Conservation (phyloP, 306 rosid genomes). For the Datisca glomerata region DNA sequence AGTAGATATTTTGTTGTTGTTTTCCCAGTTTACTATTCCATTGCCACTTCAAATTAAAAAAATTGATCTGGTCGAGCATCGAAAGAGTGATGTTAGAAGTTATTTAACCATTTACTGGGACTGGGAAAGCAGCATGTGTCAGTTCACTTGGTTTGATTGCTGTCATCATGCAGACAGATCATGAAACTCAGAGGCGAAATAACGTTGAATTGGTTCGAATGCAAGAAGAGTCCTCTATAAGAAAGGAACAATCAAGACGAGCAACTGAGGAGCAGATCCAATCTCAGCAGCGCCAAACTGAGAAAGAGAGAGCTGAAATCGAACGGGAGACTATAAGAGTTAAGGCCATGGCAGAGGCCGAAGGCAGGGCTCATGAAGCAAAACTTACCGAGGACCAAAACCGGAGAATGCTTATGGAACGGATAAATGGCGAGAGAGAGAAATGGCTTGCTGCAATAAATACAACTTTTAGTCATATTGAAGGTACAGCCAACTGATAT, state of each 20-base stretch:
- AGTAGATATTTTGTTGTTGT: slow-evolving; percentile 5
- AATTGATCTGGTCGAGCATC: too few species aligned
- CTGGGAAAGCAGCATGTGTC: too few species aligned
- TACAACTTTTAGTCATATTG: slow-evolving; percentile 85
- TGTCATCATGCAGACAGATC: slow-evolving; percentile 79
- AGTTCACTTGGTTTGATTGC: too few species aligned
- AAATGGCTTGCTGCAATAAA: slow-evolving; percentile 99
- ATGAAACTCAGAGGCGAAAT: slow-evolving; percentile 75
- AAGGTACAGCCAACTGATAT: slow-evolving; percentile 71
- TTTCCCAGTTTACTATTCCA: too few species aligned
- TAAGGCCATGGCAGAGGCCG: slow-evolving; percentile 93
- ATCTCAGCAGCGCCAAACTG: slow-evolving; percentile 81
- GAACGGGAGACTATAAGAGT: slow-evolving; percentile 87
- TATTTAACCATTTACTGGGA: too few species aligned
- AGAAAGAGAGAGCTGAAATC: slow-evolving; percentile 82
- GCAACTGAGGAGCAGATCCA: slow-evolving; percentile 90
- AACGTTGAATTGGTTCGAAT: slow-evolving; percentile 82
- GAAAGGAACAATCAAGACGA: slow-evolving; percentile 78
- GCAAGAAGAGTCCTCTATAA: slow-evolving; percentile 82
- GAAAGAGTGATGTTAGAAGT: too few species aligned
- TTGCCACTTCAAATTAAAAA: too few species aligned
- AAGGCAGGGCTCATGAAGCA: slow-evolving; percentile 81
- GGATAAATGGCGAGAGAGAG: slow-evolving; percentile 80
- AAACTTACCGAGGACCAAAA: slow-evolving; percentile 82
- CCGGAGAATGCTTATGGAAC: slow-evolving; percentile 77